A percentile compares a stretch with the other conserved stretches of the same genome.
Evolutionary conservation across 495 filamentous ascomycete genomes (phyloP).

Genomic region (Jackrogersella minutella): DNA sequence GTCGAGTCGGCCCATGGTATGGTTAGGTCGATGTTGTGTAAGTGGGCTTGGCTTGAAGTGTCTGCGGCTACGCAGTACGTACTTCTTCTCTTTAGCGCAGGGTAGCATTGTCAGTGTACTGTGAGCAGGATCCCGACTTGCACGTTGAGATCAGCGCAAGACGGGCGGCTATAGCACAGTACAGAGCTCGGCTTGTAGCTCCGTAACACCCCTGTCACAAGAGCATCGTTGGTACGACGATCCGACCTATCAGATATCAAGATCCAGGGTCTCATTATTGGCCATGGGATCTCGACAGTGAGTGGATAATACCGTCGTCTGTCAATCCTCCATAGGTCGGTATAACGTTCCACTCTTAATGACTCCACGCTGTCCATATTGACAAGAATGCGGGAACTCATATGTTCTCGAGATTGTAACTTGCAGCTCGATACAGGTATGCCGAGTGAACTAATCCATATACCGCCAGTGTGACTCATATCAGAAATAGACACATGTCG

Average conservation of each 20-base stretch:
- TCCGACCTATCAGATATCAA: constrained; percentile 26
- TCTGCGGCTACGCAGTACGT: constrained; percentile 32
- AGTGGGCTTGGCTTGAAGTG: constrained; percentile 2
- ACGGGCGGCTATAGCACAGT: constrained; percentile 30
- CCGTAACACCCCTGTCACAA: constrained; percentile 12
- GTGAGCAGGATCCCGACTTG: constrained; percentile 4
- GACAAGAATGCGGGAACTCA: neutral
- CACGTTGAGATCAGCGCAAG: constrained; percentile 25
- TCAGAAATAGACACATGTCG: constrained; percentile 39
- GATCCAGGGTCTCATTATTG: constrained; percentile 11
- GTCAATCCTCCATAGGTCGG: constrained; percentile 20
- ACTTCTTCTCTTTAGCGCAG: constrained; percentile 21
- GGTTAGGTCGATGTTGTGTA: constrained; percentile 14
- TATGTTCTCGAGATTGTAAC: constrained; percentile 2
- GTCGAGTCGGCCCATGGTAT: constrained; percentile 14
- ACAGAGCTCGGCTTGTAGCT: constrained; percentile 1
- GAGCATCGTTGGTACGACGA: constrained; percentile 16
- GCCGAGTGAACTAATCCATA: constrained; percentile 14
- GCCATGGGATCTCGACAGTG: constrained; percentile 23
- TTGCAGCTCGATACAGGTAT: constrained; percentile 24
- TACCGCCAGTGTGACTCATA: constrained; percentile 40
- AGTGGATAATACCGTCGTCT: constrained; percentile 22
- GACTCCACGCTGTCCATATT: neutral
- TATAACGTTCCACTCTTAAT: constrained; percentile 26
- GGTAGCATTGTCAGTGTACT: constrained; percentile 17